A percentile compares a stretch with the other conserved stretches of the same genome.
These are phyloP conservation scores for Paraleonurus japonicus DNA, from an alignment of 257 asterid genomes.

Conservation along the genomic window DNA sequence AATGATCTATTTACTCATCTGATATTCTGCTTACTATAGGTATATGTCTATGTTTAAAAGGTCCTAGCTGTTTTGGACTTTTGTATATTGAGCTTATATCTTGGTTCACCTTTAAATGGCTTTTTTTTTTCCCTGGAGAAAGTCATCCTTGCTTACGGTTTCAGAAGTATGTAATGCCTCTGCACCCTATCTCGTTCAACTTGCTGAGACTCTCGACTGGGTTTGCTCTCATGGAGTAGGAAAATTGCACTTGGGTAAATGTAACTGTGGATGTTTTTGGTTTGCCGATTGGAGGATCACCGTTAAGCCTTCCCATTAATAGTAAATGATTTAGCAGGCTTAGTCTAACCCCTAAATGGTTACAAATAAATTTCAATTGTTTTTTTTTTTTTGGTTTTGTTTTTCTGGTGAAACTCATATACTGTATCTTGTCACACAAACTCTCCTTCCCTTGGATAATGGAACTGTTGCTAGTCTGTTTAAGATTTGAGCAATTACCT, in stretches of 20 bases:
- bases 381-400: background rate
- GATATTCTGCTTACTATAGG: conserved; percentile 5
- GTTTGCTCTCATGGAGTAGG: background rate
- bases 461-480: background rate
- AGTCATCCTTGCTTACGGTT: background rate
- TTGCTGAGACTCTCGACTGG: background rate
- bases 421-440: background rate
- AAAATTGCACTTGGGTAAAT: background rate
- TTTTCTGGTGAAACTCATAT: background rate
- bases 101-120: background rate
- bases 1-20: conserved; percentile 20
- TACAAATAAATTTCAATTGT: too few relatives aligned
- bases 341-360: background rate
- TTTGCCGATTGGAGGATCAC: background rate
- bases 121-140: background rate
- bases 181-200: background rate
- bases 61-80: background rate
- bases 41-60: background rate
- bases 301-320: background rate
- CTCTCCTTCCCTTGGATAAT: background rate
- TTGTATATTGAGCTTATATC: background rate
- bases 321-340: background rate
- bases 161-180: background rate
- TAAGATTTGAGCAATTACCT: background rate
- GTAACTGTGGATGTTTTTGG: background rate